Conservation (phyloP, 495 filamentous ascomycete species). For the Penicillium atrosanguineum region DNA sequence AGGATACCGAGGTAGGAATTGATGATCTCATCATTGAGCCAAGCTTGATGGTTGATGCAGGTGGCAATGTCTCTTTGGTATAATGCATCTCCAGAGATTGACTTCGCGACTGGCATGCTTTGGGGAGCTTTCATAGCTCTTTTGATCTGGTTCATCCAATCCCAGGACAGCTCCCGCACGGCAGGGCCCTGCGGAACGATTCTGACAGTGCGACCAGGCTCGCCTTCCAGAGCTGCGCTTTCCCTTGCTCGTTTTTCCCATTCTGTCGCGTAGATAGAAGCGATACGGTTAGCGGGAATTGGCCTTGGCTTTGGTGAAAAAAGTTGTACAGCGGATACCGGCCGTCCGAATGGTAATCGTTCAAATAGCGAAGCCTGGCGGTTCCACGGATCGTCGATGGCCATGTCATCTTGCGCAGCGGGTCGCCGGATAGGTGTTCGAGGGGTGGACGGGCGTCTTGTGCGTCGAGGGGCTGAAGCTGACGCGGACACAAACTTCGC, state of each 20-base stretch:
- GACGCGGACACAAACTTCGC: conserved; percentile 7
- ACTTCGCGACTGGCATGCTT: conserved; percentile 37
- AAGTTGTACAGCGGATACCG: conserved; percentile 39
- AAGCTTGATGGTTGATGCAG: conserved; percentile 51
- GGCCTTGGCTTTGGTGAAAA: conserved; percentile 25
- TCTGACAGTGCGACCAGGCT: conserved; percentile 14
- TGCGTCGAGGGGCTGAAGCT: conserved; percentile 6
- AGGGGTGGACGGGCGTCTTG: conserved; percentile 1
- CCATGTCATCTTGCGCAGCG: conserved; percentile 10
- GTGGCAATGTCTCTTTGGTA: conserved; percentile 59
- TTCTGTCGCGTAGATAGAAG: conserved; percentile 31
- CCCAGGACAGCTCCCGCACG: conserved; percentile 42
- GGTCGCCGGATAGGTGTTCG: conserved; percentile 3
- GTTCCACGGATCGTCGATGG: conserved; percentile 26
- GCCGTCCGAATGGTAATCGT: conserved; percentile 23
- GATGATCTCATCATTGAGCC: conserved; percentile 85
- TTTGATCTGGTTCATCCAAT: conserved; percentile 44
- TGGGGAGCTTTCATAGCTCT: conserved; percentile 27
- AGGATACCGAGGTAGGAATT: conserved; percentile 63
- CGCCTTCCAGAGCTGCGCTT: conserved; percentile 9
- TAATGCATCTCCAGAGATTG: conserved; percentile 55
- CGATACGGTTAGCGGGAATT: conserved; percentile 30
- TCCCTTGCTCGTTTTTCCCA: conserved; percentile 26
- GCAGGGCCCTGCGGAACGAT: conserved; percentile 27
- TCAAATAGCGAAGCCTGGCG: conserved; percentile 12